Evolutionary conservation across 192 early-diverging fungal species (phyloP), one percentile per base, ranked within the genome.

Genomic region (Linnemannia schmuckeri): DNA sequence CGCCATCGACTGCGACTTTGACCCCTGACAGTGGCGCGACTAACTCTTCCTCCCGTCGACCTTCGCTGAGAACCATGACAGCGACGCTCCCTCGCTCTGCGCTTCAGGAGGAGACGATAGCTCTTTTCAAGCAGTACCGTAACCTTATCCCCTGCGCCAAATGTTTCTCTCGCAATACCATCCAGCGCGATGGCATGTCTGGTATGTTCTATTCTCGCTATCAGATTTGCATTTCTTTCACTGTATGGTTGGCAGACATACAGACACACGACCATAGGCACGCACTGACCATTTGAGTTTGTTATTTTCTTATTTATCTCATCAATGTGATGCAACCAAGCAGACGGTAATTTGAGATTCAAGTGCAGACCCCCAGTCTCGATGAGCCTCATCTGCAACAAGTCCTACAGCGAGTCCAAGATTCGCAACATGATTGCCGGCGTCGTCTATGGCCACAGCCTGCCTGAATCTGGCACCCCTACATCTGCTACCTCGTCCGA

Each of bases 131-230:
- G 40, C 75, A 81, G 54, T 87, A 81, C 72, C 75, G 79, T 1
- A 87, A 81, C 38, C 61, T 81, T 17, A 87, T 87, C 44, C 79
- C 79, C 0, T 87, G 85, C 30, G 85, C 85, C 42, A 87, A 87
- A 24, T 87, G 85, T 54, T 81, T 81, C 37, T 78, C 71, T 52
- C 85, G 85, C 17, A 81, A 87, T 54, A 87, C 85, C 41, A 87
- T 87, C 57, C 85, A 87, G 44, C 85, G 85, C 30, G 85, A 87
- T 42, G 85, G 85, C 75, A 87, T 87, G 85, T 87, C 85, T 20
- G 85, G 85, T 87, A 85, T 22, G 49, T 52, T 52, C 40, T 15
- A 24, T 37, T 13, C 27, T 37, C 8, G 38, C 1, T 40, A 0
- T 52, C 49, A 52, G 18, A 20, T 22, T 52, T 52, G 49, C 49